Evolutionary conservation across 176 grass and related monocot species (phyloP).

Genomic region (Rhynchospora breviuscula): DNA sequence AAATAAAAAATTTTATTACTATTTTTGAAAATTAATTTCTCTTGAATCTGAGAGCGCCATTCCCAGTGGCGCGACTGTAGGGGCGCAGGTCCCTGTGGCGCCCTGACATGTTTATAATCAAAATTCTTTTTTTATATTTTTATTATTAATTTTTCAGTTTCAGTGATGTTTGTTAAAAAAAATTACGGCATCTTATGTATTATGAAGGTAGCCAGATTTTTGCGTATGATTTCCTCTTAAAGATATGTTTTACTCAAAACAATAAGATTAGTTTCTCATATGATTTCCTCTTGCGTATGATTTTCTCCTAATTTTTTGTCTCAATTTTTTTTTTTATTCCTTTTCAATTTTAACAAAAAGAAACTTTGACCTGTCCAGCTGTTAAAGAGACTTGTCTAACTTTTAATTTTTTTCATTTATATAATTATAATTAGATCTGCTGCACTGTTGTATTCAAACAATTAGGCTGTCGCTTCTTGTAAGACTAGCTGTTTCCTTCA

Average conservation of each 20-base stretch:
- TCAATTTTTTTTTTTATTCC: not conserved
- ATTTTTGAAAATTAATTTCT: no score
- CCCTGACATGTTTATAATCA: no score
- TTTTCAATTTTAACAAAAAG: not conserved
- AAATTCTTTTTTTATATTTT: no score
- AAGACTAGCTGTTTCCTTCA: conserved; percentile 8
- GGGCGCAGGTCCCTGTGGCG: no score
- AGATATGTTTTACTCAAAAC: not conserved
- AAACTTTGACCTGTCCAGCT: not conserved
- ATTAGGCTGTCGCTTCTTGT: conserved; percentile 21
- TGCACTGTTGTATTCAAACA: conserved; percentile 13
- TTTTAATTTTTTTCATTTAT: not conserved
- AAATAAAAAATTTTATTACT: no score
- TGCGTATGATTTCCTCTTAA: not conserved
- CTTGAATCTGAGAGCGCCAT: no score
- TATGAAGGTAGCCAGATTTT: not conserved
- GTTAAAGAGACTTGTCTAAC: not conserved
- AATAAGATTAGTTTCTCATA: not conserved
- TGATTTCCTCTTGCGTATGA: no score
- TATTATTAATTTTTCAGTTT: no score
- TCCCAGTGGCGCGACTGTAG: no score
- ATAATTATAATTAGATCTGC: not conserved
- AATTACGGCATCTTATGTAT: no score
- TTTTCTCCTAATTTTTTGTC: not conserved
- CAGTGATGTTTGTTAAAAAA: no score